Evolutionary conservation across 768 basidiomycete species (phyloP).

Genomic region (Termitomyces sp.): DNA sequence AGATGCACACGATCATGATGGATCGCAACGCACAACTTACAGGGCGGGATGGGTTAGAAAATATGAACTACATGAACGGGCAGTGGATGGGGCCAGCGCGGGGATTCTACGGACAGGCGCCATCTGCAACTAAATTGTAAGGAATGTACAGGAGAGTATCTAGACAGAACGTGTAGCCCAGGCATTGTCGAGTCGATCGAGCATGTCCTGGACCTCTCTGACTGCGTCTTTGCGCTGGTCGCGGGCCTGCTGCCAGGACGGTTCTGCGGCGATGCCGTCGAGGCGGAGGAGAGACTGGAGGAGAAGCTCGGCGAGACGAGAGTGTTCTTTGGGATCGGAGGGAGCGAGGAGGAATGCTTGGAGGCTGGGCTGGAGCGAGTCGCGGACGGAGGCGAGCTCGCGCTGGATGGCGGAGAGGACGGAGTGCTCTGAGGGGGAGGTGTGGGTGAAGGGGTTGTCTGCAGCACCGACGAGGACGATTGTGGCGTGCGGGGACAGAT

Average conservation of each 20-base stretch:
- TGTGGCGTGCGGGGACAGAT: conserved; percentile 60
- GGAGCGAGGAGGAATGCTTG: conserved; percentile 44
- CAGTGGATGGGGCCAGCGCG: conserved; percentile 13
- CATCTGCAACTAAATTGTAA: conserved; percentile 29
- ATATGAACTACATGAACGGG: conserved; percentile 12
- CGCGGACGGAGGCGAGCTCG: conserved; percentile 48
- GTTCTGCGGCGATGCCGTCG: conserved; percentile 73
- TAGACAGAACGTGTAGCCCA: conserved; percentile 36
- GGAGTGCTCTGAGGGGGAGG: conserved; percentile 39
- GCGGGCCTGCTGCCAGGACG: conserved; percentile 75
- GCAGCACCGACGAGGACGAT: conserved; percentile 63
- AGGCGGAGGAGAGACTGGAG: conserved; percentile 84
- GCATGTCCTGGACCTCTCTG: conserved; percentile 73
- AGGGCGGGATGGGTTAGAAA: conserved; percentile 29
- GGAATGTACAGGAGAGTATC: background rate
- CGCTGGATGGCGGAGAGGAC: conserved; percentile 50
- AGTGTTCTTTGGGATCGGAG: conserved; percentile 32
- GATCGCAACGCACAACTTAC: conserved; percentile 61
- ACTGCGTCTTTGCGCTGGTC: conserved; percentile 83
- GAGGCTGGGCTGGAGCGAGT: conserved; percentile 50
- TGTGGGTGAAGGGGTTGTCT: conserved; percentile 19
- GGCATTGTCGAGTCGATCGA: conserved; percentile 74
- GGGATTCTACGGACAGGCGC: conserved; percentile 14
- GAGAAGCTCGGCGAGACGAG: conserved; percentile 75
- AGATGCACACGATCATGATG: conserved; percentile 74